These are phyloP conservation scores for apple (Malus domestica) DNA, from an alignment of 306 rosid species.

Conservation along the genomic window DNA sequence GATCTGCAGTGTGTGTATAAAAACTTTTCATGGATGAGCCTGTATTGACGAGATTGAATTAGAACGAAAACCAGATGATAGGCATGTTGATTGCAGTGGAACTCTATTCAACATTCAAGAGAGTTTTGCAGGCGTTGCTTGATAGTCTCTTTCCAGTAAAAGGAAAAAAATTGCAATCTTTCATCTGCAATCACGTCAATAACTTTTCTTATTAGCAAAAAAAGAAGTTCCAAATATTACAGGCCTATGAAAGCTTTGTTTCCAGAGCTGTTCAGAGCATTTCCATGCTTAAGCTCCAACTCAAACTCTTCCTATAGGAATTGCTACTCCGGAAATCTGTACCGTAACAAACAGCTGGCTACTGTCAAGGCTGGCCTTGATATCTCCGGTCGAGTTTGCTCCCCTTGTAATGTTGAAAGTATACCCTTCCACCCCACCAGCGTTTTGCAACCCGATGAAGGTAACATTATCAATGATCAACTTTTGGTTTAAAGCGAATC, in stretches of 20 bases:
- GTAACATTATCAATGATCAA: constrained; percentile 54
- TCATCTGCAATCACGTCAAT: not conserved
- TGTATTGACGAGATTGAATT: not conserved
- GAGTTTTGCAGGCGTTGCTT: not conserved
- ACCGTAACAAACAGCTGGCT: constrained; percentile 27
- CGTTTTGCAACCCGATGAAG: constrained; percentile 48
- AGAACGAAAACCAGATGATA: not conserved
- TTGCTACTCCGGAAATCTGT: constrained; percentile 35
- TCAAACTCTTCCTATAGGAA: constrained; percentile 59
- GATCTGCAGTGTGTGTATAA: not conserved
- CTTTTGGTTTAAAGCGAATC: constrained; percentile 43
- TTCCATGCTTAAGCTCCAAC: constrained; percentile 22
- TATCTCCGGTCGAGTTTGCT: constrained; percentile 7
- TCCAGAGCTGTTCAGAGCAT: not conserved
- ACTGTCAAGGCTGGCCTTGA: constrained; percentile 16
- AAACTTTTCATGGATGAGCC: not conserved
- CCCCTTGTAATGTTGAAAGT: constrained; percentile 24
- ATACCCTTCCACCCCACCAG: constrained; percentile 5
- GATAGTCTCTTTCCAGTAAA: not conserved
- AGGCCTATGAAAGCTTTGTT: not conserved
- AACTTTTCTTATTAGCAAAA: not conserved
- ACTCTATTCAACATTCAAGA: not conserved
- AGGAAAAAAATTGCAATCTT: not conserved
- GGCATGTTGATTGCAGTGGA: not conserved
- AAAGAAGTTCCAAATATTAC: not conserved